phyloP scores from a whole-genome alignment of 2,329 filamentous ascomycete species.

The Sporothrix luriei region DNA sequence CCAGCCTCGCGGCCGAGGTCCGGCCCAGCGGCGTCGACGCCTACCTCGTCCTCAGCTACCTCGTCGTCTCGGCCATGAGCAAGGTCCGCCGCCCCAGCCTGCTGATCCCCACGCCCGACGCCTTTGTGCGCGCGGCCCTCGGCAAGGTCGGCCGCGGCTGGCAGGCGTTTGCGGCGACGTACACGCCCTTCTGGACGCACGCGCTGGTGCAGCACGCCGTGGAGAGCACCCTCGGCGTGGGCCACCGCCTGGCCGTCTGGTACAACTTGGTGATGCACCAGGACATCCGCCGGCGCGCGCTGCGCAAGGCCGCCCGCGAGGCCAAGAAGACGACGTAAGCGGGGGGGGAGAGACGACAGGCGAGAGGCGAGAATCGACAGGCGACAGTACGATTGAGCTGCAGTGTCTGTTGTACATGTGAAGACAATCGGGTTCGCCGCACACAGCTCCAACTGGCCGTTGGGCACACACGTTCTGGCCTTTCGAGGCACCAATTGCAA shows the following conservation, averaged over 20 bases:
- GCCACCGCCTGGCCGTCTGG: slow-evolving; percentile 51
- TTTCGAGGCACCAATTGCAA: too few relatives aligned
- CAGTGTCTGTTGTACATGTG: not conserved
- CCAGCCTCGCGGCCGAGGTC: slow-evolving; percentile 80
- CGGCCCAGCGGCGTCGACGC: slow-evolving; percentile 79
- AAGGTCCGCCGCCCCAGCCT: slow-evolving; percentile 82
- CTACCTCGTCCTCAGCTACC: slow-evolving; percentile 88
- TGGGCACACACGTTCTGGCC: not conserved
- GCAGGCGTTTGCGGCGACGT: slow-evolving; percentile 78
- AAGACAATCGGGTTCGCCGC: not conserved
- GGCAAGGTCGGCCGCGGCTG: slow-evolving; percentile 82
- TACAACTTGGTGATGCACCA: slow-evolving; percentile 72
- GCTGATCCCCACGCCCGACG: slow-evolving; percentile 77
- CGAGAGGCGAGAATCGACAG: not conserved
- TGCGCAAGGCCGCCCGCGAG: slow-evolving; percentile 82
- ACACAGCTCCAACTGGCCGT: too few relatives aligned
- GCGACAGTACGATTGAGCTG: not conserved
- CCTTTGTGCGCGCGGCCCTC: slow-evolving; percentile 78
- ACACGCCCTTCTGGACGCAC: slow-evolving; percentile 92
- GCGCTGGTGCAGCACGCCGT: slow-evolving; percentile 84
- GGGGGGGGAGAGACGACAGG: not conserved
- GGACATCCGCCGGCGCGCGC: slow-evolving; percentile 76
- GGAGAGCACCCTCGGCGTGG: slow-evolving; percentile 58
- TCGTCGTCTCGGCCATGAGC: slow-evolving; percentile 95
- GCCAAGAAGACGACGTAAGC: slow-evolving; percentile 69